Conservation (phyloP, 306 rosid genomes). For the Glycine tomentella region DNA sequence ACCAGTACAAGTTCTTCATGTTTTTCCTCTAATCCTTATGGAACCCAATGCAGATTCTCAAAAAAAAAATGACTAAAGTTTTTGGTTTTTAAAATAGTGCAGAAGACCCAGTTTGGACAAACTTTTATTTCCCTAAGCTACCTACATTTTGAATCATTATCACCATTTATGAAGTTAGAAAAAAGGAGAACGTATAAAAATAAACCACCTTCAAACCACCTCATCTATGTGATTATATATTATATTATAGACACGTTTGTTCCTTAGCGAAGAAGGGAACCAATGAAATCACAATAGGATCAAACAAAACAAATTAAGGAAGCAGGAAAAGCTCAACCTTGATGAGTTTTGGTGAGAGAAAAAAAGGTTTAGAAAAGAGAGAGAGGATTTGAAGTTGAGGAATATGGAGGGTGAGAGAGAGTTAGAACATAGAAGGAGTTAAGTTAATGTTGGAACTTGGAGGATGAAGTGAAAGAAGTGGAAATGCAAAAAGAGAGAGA, state of each 20-base stretch:
- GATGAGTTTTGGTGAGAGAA: neutral
- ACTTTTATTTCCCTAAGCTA: slow-evolving; percentile 12
- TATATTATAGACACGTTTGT: neutral
- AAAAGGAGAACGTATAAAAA: neutral
- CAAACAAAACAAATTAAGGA: slow-evolving; percentile 1
- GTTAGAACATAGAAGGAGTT: neutral
- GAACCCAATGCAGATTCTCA: slow-evolving; percentile 43
- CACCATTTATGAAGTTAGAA: neutral
- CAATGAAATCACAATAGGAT: neutral
- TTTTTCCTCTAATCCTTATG: neutral
- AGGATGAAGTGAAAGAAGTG: neutral
- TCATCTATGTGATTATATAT: neutral
- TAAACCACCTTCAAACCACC: slow-evolving; percentile 3
- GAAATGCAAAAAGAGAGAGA: neutral
- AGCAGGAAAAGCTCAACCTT: neutral
- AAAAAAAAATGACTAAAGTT: slow-evolving; percentile 7
- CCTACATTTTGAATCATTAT: slow-evolving; percentile 54
- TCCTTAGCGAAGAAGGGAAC: neutral
- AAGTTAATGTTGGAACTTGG: neutral
- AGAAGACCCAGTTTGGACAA: slow-evolving; percentile 42
- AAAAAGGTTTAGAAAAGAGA: neutral
- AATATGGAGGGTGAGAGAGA: neutral
- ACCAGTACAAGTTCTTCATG: slow-evolving; percentile 70
- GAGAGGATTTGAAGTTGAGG: slow-evolving; percentile 8
- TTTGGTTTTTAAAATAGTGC: neutral